Evolutionary conservation across 192 early-diverging fungal species (phyloP), one percentile per base, ranked within the genome.

Genomic region (Coemansia sp.): DNA sequence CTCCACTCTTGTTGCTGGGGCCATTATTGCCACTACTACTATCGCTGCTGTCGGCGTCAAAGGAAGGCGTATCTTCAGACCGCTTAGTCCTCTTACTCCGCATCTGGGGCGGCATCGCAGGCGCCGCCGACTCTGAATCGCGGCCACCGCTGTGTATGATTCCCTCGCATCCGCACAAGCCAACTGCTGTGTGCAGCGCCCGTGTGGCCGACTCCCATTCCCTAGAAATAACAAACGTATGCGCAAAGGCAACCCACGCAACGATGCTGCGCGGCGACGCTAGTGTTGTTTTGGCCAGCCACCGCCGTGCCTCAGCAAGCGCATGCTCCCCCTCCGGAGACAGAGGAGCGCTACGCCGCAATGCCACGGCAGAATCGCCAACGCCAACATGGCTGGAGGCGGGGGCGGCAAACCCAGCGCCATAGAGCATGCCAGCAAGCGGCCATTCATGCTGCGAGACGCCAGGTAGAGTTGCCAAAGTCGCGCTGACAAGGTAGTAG

Each of bases 151-250:
- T 68, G 40, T 84, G 72, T 13, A 79, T 60, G 32, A 79, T 56
- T 12, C 66, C 74, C 50, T 79, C 81, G 63, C 77, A 79, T 6
- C 81, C 81, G 52, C 76, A 84, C n/a, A 84, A 45, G 11, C 73
- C 72, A 3, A 79, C 77, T 0, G 81, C 81, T 0, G 77, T 84
- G 69, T 84, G 77, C 61, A 84, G 32, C 3, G 81, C 81, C 13
- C 77, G 76, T 5, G 74, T 79, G 11, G 81, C 81, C 6, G 81
- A 72, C 66, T 84, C 81, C 81, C 81, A 84, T 41, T 84, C 81
- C 49, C 81, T 71, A 1, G 77, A 54, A 21, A 84, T 50, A 5
- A 79, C 48, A 63, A 84, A 84, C 3, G 77, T 84, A 10, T 84
- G 81, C 0, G 81, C 81, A 76, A 84, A 84, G 42, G 81, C 77